Evolutionary conservation across 2,329 filamentous ascomycete genomes (phyloP).

Genomic region (Scedosporium apiospermum): DNA sequence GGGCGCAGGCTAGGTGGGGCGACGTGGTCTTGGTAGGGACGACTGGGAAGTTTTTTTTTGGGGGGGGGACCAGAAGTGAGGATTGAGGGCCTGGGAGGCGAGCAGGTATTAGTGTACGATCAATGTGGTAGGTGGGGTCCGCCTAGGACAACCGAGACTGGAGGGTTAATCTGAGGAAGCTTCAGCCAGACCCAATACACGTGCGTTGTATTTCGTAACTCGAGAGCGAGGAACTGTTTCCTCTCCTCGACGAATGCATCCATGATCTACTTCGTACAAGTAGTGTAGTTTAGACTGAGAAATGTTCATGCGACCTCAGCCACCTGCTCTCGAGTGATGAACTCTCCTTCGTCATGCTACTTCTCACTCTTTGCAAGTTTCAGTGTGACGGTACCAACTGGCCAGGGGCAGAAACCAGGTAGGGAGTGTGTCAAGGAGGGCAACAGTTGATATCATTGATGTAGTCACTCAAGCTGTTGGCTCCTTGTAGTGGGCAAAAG

Average conservation of each 20-base stretch:
- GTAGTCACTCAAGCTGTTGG: too few relatives aligned
- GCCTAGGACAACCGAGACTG: too few relatives aligned
- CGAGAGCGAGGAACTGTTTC: neutral
- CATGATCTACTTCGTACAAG: too few relatives aligned
- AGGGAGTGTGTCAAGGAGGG: neutral
- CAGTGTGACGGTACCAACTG: neutral
- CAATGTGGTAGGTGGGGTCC: too few relatives aligned
- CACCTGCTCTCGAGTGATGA: neutral
- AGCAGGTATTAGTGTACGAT: too few relatives aligned
- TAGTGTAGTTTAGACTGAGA: too few relatives aligned
- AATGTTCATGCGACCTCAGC: neutral
- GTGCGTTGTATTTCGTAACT: neutral
- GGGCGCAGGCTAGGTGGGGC: neutral
- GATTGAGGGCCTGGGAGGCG: too few relatives aligned
- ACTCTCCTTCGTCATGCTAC: neutral
- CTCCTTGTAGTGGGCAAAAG: too few relatives aligned
- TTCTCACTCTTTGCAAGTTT: neutral
- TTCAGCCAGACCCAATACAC: neutral
- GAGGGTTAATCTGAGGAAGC: too few relatives aligned
- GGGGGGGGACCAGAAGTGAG: too few relatives aligned
- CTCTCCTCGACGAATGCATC: neutral
- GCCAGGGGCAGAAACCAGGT: too few relatives aligned
- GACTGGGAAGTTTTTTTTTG: neutral
- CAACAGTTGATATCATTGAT: neutral
- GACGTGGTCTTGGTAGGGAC: neutral